Evolutionary conservation across 208 protist species (phyloP), one percentile per base, ranked within the genome.

Genomic region (Wallacemonas sp.): DNA sequence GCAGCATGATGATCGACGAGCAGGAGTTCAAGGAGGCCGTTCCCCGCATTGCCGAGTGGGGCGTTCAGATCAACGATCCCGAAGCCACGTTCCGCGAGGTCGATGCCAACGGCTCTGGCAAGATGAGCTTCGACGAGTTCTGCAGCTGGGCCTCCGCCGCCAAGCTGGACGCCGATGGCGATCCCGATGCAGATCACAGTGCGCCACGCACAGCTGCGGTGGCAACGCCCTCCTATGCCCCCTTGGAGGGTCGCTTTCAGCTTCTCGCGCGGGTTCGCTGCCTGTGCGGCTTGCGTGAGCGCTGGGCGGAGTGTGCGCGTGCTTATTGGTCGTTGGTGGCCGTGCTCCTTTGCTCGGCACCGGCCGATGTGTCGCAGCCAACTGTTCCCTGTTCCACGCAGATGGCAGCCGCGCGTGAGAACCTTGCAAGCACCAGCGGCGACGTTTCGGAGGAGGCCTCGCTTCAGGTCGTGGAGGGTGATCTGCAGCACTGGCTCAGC

Each of bases 61-160:
- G 79, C 26, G 55, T 68, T 5, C 36, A 74, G 66, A 66, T 82
- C 27, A 45, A 19, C 22, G 67, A 84, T 53, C 54, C 70, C 2
- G 62, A 69, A 1, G 36, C 27, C 31, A 68, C 70, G 26, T 88
- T 88, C 72, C 68, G 75, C 38, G 47, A 68, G 60, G 65, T 88
- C 36, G 82, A 88, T 56, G 62, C 17, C 28, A 74, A 85, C 68
- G 68, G 65, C 33, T 61, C 70, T 27, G 82, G 82, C 26, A 34
- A 68, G 49, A 70, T 88, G 30, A 64, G 69, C 36, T 82, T 84
- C 58, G 68, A 79, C 55, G 82, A 88, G 72, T 83, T 87, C 54
- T 55, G 65, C 26, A 39, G 39, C 19, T 86, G 76, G 76, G 80
- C 72, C 42, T 46, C 66, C 2, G 51, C 33, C 15, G 34, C 66